phyloP scores from a whole-genome alignment of 129 eudicot genomes.

The Artemisia tridentata region DNA sequence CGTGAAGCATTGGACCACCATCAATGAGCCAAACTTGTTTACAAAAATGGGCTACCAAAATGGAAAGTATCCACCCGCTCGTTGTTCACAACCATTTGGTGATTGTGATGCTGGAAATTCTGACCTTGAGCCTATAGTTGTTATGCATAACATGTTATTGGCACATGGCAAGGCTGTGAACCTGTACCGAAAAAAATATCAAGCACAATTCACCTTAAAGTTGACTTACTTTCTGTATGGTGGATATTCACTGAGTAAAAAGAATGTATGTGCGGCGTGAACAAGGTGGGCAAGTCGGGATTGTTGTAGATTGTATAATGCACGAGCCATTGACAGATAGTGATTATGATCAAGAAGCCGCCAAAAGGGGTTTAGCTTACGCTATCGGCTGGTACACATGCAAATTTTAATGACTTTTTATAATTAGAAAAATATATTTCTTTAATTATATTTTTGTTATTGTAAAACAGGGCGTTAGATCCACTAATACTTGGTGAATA shows the following conservation, averaged over 20 bases:
- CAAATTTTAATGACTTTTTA: constrained; percentile 11
- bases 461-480: constrained; percentile 59
- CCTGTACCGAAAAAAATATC: constrained; percentile 53
- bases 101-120: constrained; percentile 69
- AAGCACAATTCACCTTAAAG: constrained; percentile 31
- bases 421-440: neutral
- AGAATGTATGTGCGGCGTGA: constrained; percentile 40
- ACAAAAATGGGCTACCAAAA: constrained; percentile 43
- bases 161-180: constrained; percentile 82
- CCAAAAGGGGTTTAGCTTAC: constrained; percentile 64
- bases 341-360: constrained; percentile 53
- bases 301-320: constrained; percentile 37
- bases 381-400: constrained; percentile 54
- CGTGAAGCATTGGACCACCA: constrained; percentile 73
- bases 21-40: constrained; percentile 81
- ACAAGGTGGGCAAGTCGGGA: constrained; percentile 66
- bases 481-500: constrained; percentile 77
- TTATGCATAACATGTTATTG: constrained; percentile 64
- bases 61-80: constrained; percentile 68
- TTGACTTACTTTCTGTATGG: constrained; percentile 2
- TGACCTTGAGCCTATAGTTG: constrained; percentile 70
- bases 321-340: constrained; percentile 52
- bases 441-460: neutral
- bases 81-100: constrained; percentile 78
- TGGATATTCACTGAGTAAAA: constrained; percentile 6